These are phyloP conservation scores for Patellaria atrata DNA, from an alignment of 495 filamentous ascomycete species.

Conservation along the genomic window DNA sequence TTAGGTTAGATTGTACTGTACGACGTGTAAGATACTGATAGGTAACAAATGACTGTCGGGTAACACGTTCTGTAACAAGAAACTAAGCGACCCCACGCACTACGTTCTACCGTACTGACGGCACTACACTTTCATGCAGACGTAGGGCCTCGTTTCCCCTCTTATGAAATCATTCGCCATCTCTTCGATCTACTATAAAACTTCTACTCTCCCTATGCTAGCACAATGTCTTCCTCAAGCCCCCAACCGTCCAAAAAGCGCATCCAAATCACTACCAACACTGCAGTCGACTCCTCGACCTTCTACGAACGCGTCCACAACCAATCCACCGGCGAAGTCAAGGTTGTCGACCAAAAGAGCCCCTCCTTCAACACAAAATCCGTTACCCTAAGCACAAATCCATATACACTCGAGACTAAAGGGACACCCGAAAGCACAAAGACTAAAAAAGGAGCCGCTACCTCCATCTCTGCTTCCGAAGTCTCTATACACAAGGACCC, in stretches of 20 bases:
- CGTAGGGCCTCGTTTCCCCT: too few relatives aligned
- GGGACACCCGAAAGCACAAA: background rate
- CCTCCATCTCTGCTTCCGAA: too few relatives aligned
- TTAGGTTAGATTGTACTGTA: too few relatives aligned
- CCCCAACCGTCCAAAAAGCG: background rate
- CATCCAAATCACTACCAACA: background rate
- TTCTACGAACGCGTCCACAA: background rate
- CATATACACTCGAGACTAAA: background rate
- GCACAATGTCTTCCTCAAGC: background rate
- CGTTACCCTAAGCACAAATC: conserved; percentile 1
- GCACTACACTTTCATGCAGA: too few relatives aligned
- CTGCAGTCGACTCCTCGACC: background rate
- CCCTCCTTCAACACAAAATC: background rate
- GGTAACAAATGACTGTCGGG: too few relatives aligned
- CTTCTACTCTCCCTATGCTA: background rate
- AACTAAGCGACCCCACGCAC: too few relatives aligned
- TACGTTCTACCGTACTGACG: too few relatives aligned
- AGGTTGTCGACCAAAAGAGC: background rate
- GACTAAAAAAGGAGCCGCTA: too few relatives aligned
- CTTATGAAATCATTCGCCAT: too few relatives aligned
- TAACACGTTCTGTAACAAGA: too few relatives aligned
- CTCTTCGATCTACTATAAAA: background rate
- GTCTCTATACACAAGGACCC: too few relatives aligned
- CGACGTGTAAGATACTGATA: too few relatives aligned
- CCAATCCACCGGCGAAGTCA: conserved; percentile 1